Evolutionary conservation across 2,329 filamentous ascomycete species (phyloP).

Genomic region (Hypoxylon rubiginosum): DNA sequence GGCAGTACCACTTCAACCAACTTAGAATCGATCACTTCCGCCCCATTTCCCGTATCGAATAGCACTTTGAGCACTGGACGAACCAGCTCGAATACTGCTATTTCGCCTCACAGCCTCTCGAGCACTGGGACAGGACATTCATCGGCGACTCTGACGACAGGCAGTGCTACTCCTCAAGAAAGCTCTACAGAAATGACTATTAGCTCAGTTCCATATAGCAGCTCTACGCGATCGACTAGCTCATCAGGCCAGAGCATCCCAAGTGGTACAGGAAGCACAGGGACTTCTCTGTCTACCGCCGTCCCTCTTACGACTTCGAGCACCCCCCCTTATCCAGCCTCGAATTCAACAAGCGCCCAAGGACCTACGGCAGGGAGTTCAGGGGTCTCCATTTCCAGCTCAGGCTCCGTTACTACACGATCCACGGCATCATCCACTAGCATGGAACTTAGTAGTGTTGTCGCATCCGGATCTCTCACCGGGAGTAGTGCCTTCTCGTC

Average conservation of each 20-base stretch:
- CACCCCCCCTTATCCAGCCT: constrained; percentile 25
- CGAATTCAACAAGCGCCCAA: constrained; percentile 26
- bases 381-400: constrained; percentile 7
- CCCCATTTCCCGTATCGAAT: constrained; percentile 27
- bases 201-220: constrained; percentile 14
- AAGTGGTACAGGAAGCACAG: constrained; percentile 11
- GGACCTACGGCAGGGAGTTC: constrained; percentile 19
- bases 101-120: constrained; percentile 11
- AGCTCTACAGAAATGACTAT: constrained; percentile 7
- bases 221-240: constrained; percentile 6
- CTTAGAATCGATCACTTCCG: constrained; percentile 12
- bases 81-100: constrained; percentile 9
- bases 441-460: constrained; percentile 43
- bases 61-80: constrained; percentile 12
- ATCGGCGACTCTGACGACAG: constrained; percentile 5
- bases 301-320: constrained; percentile 11
- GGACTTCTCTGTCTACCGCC: neutral
- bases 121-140: constrained; percentile 2
- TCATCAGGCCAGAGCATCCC: constrained; percentile 20
- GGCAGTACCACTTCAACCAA: constrained; percentile 9
- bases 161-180: constrained; percentile 2
- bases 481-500: constrained; percentile 16
- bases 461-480: constrained; percentile 46
- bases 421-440: constrained; percentile 27
- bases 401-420: constrained; percentile 15